Conservation (phyloP, 2,329 filamentous ascomycete species). For the Xylaria sp. region DNA sequence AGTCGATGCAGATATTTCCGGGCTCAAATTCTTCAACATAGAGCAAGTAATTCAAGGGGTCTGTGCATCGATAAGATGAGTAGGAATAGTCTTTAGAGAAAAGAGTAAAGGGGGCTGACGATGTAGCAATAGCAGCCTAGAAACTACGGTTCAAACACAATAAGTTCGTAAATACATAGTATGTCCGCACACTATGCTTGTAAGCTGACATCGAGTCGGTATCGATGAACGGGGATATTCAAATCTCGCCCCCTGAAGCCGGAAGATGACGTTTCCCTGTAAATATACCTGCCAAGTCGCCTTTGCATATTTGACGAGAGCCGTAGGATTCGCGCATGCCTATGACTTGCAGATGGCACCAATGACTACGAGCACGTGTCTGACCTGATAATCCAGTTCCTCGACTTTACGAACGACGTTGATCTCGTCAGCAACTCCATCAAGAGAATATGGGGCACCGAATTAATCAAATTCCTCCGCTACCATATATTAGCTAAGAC, state of each 20-base stretch:
- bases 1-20: background rate
- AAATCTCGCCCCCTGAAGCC: constrained; percentile 3
- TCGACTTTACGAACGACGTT: constrained; percentile 9
- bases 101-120: constrained; percentile 8
- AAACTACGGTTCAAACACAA: constrained; percentile 1
- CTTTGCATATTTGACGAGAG: constrained; percentile 16
- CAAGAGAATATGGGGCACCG: constrained; percentile 4
- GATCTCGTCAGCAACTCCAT: constrained; percentile 29
- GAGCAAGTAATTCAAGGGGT: background rate
- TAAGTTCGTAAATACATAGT: constrained; percentile 10
- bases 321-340: constrained; percentile 19
- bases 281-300: constrained; percentile 21
- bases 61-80: background rate
- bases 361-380: constrained; percentile 29
- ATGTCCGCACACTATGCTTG: constrained; percentile 8
- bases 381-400: constrained; percentile 1
- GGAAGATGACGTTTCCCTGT: constrained; percentile 14
- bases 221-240: background rate
- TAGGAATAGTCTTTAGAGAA: constrained; percentile 5
- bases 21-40: background rate
- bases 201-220: constrained; percentile 31
- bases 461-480: constrained; percentile 4
- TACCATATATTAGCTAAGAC: constrained; percentile 3
- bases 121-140: constrained; percentile 1
- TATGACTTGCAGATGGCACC: constrained; percentile 31